These are phyloP conservation scores for Dictyostelium capitatum DNA, from an alignment of 78 protist genomes.

Conservation along the genomic window DNA sequence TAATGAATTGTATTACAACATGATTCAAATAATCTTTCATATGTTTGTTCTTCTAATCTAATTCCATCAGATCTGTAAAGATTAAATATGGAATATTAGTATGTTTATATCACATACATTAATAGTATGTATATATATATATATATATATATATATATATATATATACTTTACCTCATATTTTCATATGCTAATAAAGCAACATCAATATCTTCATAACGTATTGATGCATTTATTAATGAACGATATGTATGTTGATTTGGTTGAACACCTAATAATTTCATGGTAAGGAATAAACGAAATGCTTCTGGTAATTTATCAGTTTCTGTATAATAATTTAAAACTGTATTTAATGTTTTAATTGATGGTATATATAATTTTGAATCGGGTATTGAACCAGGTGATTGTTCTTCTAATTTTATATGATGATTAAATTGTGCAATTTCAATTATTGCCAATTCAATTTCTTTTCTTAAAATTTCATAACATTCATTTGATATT, in stretches of 20 bases:
- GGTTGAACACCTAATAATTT: constrained; percentile 43
- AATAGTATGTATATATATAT: not conserved
- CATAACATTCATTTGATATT: constrained; percentile 26
- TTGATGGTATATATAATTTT: constrained; percentile 31
- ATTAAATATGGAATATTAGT: too few species aligned
- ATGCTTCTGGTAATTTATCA: constrained; percentile 54
- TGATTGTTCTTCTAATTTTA: constrained; percentile 2
- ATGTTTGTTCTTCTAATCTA: constrained; percentile 55
- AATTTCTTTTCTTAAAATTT: constrained; percentile 17
- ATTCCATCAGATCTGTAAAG: constrained; percentile 18
- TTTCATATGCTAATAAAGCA: constrained; percentile 55
- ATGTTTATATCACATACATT: too few species aligned
- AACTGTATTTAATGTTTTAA: constrained; percentile 51
- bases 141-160: not conserved
- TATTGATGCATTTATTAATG: constrained; percentile 63
- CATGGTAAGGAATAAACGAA: constrained; percentile 51
- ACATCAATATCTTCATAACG: constrained; percentile 80
- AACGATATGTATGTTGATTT: constrained; percentile 72
- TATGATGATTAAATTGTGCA: constrained; percentile 49
- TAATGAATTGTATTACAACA: constrained; percentile 67
- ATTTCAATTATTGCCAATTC: constrained; percentile 57
- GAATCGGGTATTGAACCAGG: constrained; percentile 65
- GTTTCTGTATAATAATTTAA: constrained; percentile 75
- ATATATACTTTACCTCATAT: constrained; percentile 37
- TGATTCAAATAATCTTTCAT: constrained; percentile 69